Evolutionary conservation across 176 grass and related monocot genomes (phyloP).

Genomic region (Panicum miliaceum): DNA sequence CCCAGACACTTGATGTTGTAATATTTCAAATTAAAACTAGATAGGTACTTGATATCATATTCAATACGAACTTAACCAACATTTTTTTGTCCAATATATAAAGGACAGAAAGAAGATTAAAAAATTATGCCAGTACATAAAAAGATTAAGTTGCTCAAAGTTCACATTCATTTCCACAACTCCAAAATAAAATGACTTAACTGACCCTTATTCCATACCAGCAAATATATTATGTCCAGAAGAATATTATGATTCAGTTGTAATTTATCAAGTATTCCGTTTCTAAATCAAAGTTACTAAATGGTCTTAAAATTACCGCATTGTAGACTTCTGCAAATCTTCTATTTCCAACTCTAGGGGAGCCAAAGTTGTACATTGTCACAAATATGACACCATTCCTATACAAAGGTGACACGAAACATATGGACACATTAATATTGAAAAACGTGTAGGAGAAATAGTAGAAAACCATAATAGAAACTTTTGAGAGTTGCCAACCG

Average conservation of each 20-base stretch:
- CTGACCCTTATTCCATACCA: not conserved
- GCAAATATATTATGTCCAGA: not conserved
- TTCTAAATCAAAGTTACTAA: slow-evolving; percentile 30
- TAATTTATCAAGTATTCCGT: slow-evolving; percentile 25
- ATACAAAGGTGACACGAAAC: slow-evolving; percentile 33
- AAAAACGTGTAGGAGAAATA: slow-evolving; percentile 16
- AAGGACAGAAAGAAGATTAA: slow-evolving; percentile 16
- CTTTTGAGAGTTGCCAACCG: not conserved
- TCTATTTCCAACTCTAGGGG: slow-evolving; percentile 96
- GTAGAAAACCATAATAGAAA: not conserved
- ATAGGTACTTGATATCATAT: slow-evolving; percentile 12
- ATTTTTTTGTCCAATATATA: slow-evolving; percentile 6
- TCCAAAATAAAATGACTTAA: slow-evolving; percentile 5
- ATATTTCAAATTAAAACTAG: not conserved
- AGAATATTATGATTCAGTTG: not conserved
- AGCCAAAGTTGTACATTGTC: slow-evolving; percentile 97
- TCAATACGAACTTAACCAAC: not conserved
- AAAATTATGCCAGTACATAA: not conserved
- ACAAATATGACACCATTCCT: slow-evolving; percentile 75
- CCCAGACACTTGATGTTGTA: slow-evolving; percentile 7
- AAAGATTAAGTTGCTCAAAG: slow-evolving; percentile 7
- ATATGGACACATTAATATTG: slow-evolving; percentile 7
- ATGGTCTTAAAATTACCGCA: slow-evolving; percentile 63
- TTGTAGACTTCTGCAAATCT: slow-evolving; percentile 93
- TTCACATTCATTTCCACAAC: slow-evolving; percentile 25